Evolutionary conservation across 306 rosid species (phyloP).

Genomic region (Vicia villosa): DNA sequence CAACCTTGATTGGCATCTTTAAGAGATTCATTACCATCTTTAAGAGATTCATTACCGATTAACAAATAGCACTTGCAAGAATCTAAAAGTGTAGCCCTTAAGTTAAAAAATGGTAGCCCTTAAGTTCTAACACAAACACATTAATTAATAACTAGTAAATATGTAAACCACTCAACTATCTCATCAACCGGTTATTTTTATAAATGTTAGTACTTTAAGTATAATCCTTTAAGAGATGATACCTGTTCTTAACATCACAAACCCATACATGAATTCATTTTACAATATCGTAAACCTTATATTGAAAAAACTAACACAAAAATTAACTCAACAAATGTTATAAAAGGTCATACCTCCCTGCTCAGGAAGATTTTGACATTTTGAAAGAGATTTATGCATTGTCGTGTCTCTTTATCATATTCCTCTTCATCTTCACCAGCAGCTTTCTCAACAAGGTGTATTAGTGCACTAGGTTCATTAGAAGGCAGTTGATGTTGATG

Average conservation of each 20-base stretch:
- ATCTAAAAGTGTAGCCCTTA: background rate
- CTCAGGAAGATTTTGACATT: constrained; percentile 83
- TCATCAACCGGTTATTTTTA: no score
- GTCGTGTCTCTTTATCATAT: constrained; percentile 63
- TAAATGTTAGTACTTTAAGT: no score
- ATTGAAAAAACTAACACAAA: background rate
- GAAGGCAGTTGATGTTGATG: constrained; percentile 91
- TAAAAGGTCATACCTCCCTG: constrained; percentile 69
- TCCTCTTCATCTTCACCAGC: constrained; percentile 59
- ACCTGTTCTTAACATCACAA: no score
- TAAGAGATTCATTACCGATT: no score
- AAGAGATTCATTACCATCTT: no score
- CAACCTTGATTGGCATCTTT: no score
- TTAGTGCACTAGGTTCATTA: constrained; percentile 87
- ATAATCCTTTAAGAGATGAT: no score
- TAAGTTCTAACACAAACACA: background rate
- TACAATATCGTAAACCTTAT: background rate
- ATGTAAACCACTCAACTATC: no score
- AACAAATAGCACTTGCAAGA: background rate
- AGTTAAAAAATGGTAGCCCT: no score
- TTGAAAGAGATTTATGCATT: constrained; percentile 74
- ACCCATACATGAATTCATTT: background rate
- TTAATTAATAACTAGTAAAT: background rate
- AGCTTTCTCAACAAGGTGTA: constrained; percentile 72
- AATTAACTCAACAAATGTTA: background rate